Conservation (phyloP, 768 basidiomycete species). For the Russula griseocarnosa region DNA sequence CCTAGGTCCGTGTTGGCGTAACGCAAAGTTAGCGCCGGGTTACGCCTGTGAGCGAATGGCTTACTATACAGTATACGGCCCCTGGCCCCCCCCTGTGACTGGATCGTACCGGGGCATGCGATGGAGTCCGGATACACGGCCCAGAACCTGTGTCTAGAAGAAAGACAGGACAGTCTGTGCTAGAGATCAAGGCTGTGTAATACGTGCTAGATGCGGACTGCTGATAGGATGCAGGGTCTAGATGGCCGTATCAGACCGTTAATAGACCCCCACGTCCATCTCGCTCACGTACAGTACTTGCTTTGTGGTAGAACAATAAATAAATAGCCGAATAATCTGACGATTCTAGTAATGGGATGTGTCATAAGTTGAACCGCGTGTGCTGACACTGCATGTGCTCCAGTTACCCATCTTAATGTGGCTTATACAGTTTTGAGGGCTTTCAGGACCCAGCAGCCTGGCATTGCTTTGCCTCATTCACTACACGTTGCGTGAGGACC, state of each 20-base stretch:
- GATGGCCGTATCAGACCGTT: conserved; percentile 10
- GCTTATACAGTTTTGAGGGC: conserved; percentile 15
- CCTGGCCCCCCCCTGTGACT: background rate
- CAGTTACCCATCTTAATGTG: conserved; percentile 14
- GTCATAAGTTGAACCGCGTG: conserved; percentile 20
- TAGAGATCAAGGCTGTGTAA: background rate
- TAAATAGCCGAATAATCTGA: conserved; percentile 10
- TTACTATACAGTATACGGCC: background rate
- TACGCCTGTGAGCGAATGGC: conserved; percentile 1
- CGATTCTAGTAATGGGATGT: conserved; percentile 16
- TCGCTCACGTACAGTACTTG: conserved; percentile 21
- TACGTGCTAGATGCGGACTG: conserved; percentile 9
- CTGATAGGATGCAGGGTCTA: background rate
- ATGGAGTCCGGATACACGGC: conserved; percentile 1
- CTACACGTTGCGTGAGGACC: conserved; percentile 23
- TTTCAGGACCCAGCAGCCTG: conserved; percentile 13
- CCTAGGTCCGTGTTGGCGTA: conserved; percentile 1
- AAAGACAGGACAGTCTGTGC: background rate
- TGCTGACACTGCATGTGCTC: conserved; percentile 10
- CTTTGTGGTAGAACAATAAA: background rate
- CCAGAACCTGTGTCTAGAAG: background rate
- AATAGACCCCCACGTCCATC: conserved; percentile 16
- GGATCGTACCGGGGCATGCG: background rate
- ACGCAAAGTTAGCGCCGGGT: conserved; percentile 10
- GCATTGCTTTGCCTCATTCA: conserved; percentile 23